Evolutionary conservation across 495 filamentous ascomycete genomes (phyloP), one percentile per base, ranked within the genome.

Genomic region (Aspergillus incahuasiensis): DNA sequence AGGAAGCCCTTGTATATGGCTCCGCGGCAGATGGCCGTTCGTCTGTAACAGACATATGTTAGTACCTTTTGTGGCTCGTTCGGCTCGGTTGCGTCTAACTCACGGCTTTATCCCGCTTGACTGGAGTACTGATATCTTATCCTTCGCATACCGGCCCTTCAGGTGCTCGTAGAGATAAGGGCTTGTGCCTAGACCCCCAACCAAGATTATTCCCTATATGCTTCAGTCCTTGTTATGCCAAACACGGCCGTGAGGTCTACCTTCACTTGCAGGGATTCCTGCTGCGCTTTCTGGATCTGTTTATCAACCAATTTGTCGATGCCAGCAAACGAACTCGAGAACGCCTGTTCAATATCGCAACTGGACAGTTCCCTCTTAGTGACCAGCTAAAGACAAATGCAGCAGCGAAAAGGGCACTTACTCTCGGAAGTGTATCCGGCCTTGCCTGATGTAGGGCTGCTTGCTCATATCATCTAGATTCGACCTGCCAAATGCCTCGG

Each of bases 1-100:
- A 55, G 34, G 22, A 55, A 55, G 2, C 44, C 53, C 34, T 55
- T 55, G 35, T 40, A 48, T 11, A 48, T 42, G 21, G 53, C 53
- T 20, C 44, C 45, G 13, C 53, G 43, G 32, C 43, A 48, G 13
- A 55, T 48, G 18, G 43, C 53, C 2, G 45, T 55, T 30, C 44
- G 45, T 18, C 34, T 55, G 32, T n/a, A n/a, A n/a, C 18, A 28
- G 18, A 12, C 9, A 12, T 13, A 8, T 18, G 3, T 40, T 24
- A 16, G 30, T 28, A 25, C 6, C 6, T 46, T 24, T 6, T 9
- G 32, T 11, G 2, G 32, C 12, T 12, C 6, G 21, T 8, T 18
- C 3, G 38, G n/a, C 15, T 40, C 34, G n/a, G 34, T 35, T 11
- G 7, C 2, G 13, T 40, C 19, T 0, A 15, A 43, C 53, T 40